Percentiles rank a stretch among this genome's conserved stretches.
phyloP scores from a whole-genome alignment of 163 green algal species.

The Trebouxiophyceae sp. region DNA sequence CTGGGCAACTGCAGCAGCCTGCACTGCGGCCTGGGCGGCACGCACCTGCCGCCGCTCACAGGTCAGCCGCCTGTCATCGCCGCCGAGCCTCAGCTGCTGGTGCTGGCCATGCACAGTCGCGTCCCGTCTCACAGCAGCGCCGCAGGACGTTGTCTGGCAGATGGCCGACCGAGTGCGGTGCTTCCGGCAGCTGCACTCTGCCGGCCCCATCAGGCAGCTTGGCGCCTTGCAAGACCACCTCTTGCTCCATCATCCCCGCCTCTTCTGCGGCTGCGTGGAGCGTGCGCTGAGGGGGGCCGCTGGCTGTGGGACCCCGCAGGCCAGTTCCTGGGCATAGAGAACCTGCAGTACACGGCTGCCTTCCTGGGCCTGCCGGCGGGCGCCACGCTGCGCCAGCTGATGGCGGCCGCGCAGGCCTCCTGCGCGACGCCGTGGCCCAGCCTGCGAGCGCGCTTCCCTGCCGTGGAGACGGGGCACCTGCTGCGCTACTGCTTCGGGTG shows the following conservation, averaged over 20 bases:
- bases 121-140: no score
- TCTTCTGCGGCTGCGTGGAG: no score
- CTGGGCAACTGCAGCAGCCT: slow-evolving; percentile 5
- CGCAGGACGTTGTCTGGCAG: no score
- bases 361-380: slow-evolving; percentile 25
- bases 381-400: slow-evolving; percentile 31
- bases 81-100: not conserved
- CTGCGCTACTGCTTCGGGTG: slow-evolving; percentile 19
- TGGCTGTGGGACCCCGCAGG: no score
- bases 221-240: no score
- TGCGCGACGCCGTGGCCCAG: slow-evolving; percentile 20
- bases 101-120: no score
- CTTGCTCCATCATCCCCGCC: not conserved
- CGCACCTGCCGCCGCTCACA: slow-evolving; percentile 4
- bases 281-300: no score
- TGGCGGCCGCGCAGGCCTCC: slow-evolving; percentile 15
- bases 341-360: slow-evolving; percentile 41
- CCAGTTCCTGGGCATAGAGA: slow-evolving; percentile 37
- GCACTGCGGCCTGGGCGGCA: slow-evolving; percentile 5
- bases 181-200: no score
- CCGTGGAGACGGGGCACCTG: slow-evolving; percentile 5
- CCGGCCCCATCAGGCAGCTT: no score
- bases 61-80: not conserved
- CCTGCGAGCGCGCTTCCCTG: slow-evolving; percentile 8
- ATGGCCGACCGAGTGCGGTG: no score